phyloP scores from a whole-genome alignment of 1,284 basidiomycete species.

The Ganoderma leucocontextum region DNA sequence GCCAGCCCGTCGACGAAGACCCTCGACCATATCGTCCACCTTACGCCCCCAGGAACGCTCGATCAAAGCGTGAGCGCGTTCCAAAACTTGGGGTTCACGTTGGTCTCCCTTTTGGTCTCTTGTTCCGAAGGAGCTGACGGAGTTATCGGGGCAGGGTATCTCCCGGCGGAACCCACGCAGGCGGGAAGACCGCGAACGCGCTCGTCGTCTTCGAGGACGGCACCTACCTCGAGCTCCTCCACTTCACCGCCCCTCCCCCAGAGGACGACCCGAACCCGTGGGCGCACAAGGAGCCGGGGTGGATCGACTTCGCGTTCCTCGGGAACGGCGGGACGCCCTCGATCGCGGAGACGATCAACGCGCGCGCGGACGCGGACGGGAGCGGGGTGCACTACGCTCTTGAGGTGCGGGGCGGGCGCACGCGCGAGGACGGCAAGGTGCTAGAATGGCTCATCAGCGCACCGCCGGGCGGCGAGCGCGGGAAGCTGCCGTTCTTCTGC shows the following conservation, averaged over 20 bases:
- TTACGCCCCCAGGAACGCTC: conserved; percentile 68
- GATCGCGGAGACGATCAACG: conserved; percentile 60
- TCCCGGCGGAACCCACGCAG: conserved; percentile 68
- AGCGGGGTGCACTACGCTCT: conserved; percentile 49
- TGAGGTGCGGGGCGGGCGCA: conserved; percentile 60
- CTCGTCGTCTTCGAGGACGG: conserved; percentile 69
- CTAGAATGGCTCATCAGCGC: conserved; percentile 66
- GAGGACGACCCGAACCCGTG: conserved; percentile 59
- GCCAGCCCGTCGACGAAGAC: conserved; percentile 51
- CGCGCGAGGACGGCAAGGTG: conserved; percentile 57
- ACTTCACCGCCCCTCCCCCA: conserved; percentile 63
- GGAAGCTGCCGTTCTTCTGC: conserved; percentile 73
- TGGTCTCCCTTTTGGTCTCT: conserved; percentile 28
- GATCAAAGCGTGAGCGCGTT: conserved; percentile 60
- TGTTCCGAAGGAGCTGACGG: background rate
- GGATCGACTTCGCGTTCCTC: conserved; percentile 72
- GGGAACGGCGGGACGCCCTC: conserved; percentile 52
- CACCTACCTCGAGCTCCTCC: conserved; percentile 73
- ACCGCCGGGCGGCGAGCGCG: conserved; percentile 42
- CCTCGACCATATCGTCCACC: conserved; percentile 73
- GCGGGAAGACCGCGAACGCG: conserved; percentile 68
- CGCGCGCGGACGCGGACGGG: conserved; percentile 49
- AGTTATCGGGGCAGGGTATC: conserved; percentile 54
- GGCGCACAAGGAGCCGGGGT: conserved; percentile 62
- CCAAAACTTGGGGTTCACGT: conserved; percentile 72